phyloP scores from a whole-genome alignment of 306 rosid genomes.

The Sicyos baderoa region DNA sequence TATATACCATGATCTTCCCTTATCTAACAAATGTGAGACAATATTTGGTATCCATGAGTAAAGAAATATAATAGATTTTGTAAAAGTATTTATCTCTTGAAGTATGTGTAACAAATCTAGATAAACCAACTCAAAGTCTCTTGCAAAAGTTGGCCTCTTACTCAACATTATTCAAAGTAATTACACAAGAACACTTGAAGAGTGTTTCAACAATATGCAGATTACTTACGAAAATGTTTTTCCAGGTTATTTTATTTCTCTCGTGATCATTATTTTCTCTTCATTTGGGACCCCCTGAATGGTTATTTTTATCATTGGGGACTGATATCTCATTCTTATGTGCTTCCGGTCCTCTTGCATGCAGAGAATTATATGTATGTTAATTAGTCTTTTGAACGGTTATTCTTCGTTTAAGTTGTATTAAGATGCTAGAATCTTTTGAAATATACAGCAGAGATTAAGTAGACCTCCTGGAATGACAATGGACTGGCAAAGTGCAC shows the following conservation, averaged over 20 bases:
- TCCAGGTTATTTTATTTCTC: not conserved
- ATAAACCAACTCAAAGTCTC: not conserved
- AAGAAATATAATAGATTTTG: not conserved
- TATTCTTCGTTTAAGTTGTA: not conserved
- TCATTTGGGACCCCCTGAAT: not conserved
- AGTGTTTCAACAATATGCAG: not conserved
- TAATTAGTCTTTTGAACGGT: not conserved
- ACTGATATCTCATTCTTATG: not conserved
- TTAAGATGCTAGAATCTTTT: not conserved
- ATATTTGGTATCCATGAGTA: no score
- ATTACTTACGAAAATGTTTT: not conserved
- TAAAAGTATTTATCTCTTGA: not conserved
- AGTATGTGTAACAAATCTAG: not conserved
- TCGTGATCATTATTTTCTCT: not conserved
- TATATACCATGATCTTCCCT: no score
- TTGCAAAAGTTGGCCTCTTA: not conserved
- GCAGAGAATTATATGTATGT: not conserved
- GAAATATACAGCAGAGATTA: conserved; percentile 50
- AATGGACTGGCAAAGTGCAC: conserved; percentile 98
- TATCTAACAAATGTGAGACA: no score
- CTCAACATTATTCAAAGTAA: not conserved
- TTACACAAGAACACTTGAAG: not conserved
- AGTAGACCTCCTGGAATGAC: conserved; percentile 77
- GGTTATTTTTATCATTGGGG: not conserved
- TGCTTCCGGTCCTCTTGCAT: not conserved